Evolutionary conservation across 495 filamentous ascomycete genomes (phyloP), one percentile per base, ranked within the genome.

Genomic region (Wilcoxina mikolae): DNA sequence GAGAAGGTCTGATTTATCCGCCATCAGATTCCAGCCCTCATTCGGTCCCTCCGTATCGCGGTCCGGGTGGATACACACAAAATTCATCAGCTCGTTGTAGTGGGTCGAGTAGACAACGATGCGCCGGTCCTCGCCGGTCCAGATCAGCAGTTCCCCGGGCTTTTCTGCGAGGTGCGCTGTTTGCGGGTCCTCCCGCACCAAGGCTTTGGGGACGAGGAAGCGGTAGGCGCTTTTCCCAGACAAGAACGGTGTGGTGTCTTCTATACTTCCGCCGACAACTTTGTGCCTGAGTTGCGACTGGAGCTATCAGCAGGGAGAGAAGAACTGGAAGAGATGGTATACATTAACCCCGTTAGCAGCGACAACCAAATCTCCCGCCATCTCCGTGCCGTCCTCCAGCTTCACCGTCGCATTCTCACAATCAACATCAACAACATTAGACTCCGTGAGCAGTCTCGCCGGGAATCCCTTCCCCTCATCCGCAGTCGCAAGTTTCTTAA

Each of bases 51-150:
- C 54, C 0, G 70, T 71, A 57, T 72, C 58, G 0, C 50, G 51
- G 25, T 76, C 76, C 0, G 78, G 76, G 60, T 81, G 76, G 25
- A 81, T 74, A 38, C 73, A 76, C 10, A 80, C 77, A 53, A 81
- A 76, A 57, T 83, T 82, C 28, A 83, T 65, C 9, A 75, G 24
- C 43, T 72, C 66, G 53, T 76, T 77, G 50, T 77, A 69, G 0
- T 70, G 65, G 50, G 72, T 77, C 0, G 78, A 78, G 52, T 83
- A 84, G 56, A 80, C 73, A 49, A 82, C 72, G 3, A 82, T 67
- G 0, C 78, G 66, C 17, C 73, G 67, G 43, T 82, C 77, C 0
- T 60, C 44, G 0, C 56, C 71, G 39, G 72, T 73, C 69, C 73
- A 78, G 55, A 82, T 73, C 27, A 57, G 54, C 12, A 80, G 61